phyloP scores from a whole-genome alignment of 2,329 filamentous ascomycete genomes.

The Exophiala bonariae region DNA sequence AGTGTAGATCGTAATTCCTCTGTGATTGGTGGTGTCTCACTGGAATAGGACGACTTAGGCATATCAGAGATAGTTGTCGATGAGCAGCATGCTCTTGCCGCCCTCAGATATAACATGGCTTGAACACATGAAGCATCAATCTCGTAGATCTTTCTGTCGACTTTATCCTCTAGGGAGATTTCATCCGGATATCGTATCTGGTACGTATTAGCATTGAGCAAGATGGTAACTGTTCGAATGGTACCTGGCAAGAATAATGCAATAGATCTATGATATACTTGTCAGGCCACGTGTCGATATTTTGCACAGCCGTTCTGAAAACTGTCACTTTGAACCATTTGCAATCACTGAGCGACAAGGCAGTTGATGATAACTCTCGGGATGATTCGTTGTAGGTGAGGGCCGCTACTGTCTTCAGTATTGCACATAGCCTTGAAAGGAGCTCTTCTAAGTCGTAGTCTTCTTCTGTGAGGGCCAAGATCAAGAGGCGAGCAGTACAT shows the following conservation, averaged over 20 bases:
- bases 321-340: conserved; percentile 23
- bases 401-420: conserved; percentile 17
- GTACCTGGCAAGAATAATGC: conserved; percentile 20
- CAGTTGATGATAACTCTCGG: neutral
- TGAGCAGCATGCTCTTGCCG: conserved; percentile 14
- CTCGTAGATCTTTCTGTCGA: conserved; percentile 8
- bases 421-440: conserved; percentile 18
- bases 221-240: neutral
- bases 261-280: conserved; percentile 24
- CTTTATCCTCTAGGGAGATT: neutral
- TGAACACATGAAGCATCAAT: conserved; percentile 16
- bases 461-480: conserved; percentile 42
- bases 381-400: neutral
- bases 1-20: conserved; percentile 17
- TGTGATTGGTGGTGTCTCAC: conserved; percentile 10
- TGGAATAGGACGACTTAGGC: conserved; percentile 20
- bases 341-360: conserved; percentile 13
- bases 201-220: neutral
- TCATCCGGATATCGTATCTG: conserved; percentile 8
- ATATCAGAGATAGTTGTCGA: conserved; percentile 21
- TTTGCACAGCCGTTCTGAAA: conserved; percentile 17
- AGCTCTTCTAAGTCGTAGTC: conserved; percentile 22
- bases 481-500: conserved; percentile 47
- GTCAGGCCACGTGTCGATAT: conserved; percentile 20
- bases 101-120: conserved; percentile 19